Percentiles rank a stretch among this genome's conserved stretches.
These are phyloP conservation scores for Gossypium longicalyx DNA, from an alignment of 345 rosid genomes.

Conservation along the genomic window DNA sequence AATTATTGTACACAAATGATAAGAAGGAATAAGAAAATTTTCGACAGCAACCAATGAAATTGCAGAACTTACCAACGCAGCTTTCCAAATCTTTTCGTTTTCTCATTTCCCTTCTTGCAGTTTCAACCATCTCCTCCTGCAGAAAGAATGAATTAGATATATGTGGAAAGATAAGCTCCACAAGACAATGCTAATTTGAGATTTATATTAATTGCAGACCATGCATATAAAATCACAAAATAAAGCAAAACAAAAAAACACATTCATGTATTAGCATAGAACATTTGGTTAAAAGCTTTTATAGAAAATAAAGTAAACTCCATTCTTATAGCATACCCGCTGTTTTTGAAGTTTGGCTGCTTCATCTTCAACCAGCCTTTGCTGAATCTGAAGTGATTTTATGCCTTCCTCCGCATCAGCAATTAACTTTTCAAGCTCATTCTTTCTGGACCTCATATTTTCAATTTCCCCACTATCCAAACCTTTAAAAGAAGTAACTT, in stretches of 20 bases:
- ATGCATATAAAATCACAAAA: not conserved
- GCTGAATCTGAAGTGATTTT: conserved; percentile 49
- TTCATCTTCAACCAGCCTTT: conserved; percentile 60
- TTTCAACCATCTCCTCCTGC: conserved; percentile 59
- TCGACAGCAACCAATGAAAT: not conserved
- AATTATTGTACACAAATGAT: not conserved
- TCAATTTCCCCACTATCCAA: conserved; percentile 70
- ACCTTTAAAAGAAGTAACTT: conserved; percentile 30
- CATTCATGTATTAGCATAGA: not conserved
- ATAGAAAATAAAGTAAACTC: not conserved
- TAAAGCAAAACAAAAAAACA: not conserved
- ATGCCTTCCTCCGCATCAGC: conserved; percentile 37
- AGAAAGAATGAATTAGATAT: conserved; percentile 9
- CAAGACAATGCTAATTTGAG: not conserved
- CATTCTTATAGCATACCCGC: conserved; percentile 44
- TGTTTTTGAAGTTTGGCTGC: conserved; percentile 61
- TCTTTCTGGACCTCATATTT: conserved; percentile 51
- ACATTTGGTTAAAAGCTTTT: not conserved
- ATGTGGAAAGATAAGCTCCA: not conserved
- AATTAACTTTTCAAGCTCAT: conserved; percentile 54
- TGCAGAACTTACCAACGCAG: conserved; percentile 41
- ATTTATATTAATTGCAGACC: conserved; percentile 6
- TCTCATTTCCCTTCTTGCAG: conserved; percentile 35
- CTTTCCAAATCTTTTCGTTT: conserved; percentile 53
- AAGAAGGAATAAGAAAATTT: conserved; percentile 1